Percentiles rank a stretch among this genome's conserved stretches.
phyloP scores from a whole-genome alignment of 2,329 filamentous ascomycete species.

The Fusarium pininemorale region DNA sequence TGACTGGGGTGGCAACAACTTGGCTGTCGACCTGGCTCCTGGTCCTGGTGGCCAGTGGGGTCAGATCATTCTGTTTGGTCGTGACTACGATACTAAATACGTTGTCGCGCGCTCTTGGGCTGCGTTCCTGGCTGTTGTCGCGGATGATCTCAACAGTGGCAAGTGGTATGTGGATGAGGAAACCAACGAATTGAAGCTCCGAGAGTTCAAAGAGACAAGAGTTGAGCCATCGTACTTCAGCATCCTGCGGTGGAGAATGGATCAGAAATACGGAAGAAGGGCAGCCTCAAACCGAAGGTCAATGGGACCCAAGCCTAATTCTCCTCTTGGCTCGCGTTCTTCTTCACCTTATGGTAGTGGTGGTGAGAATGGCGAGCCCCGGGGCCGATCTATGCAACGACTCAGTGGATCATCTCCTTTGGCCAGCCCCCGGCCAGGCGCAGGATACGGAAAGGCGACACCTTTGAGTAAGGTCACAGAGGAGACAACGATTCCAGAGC shows the following conservation, averaged over 20 bases:
- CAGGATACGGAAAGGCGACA: slow-evolving; percentile 70
- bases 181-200: slow-evolving; percentile 86
- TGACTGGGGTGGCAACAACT: slow-evolving; percentile 98
- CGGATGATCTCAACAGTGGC: slow-evolving; percentile 89
- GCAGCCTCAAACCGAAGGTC: slow-evolving; percentile 62
- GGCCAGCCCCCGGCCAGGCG: slow-evolving; percentile 66
- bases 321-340: slow-evolving; percentile 59
- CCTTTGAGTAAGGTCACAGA: slow-evolving; percentile 80
- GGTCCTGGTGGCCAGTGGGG: slow-evolving; percentile 93
- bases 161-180: slow-evolving; percentile 96
- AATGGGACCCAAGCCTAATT: slow-evolving; percentile 55
- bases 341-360: slow-evolving; percentile 74
- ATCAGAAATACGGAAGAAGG: slow-evolving; percentile 89
- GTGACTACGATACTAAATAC: slow-evolving; percentile 98
- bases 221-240: slow-evolving; percentile 95
- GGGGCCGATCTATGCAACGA: slow-evolving; percentile 77
- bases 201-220: slow-evolving; percentile 87
- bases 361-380: slow-evolving; percentile 66
- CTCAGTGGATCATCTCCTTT: slow-evolving; percentile 71
- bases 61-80: slow-evolving; percentile 94
- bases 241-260: slow-evolving; percentile 92
- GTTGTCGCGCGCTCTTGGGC: slow-evolving; percentile 94
- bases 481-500: slow-evolving; percentile 61
- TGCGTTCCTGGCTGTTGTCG: slow-evolving; percentile 83
- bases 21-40: slow-evolving; percentile 91